These are phyloP conservation scores for Solanum appendiculatum DNA, from an alignment of 257 asterid genomes.

Conservation along the genomic window DNA sequence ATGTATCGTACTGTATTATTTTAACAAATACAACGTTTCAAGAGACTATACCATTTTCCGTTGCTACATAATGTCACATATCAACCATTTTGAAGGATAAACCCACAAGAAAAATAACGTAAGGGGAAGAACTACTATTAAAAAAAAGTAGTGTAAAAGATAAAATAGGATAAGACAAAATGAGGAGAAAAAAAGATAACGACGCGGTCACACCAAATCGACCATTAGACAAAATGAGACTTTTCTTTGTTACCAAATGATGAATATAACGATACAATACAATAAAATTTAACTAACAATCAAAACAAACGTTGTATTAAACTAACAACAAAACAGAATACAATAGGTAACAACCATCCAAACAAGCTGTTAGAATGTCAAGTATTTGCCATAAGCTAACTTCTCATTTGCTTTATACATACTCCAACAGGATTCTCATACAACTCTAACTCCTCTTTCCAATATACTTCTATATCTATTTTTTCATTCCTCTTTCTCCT, in stretches of 20 bases:
- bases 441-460: slow-evolving; percentile 2
- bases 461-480: not conserved
- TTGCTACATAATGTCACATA: not conserved
- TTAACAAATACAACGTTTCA: not conserved
- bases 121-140: not conserved
- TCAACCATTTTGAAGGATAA: not conserved
- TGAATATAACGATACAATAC: not conserved
- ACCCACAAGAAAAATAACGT: not conserved
- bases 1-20: too few relatives aligned
- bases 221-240: too few relatives aligned
- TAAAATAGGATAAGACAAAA: too few relatives aligned
- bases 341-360: not conserved
- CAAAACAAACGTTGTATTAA: too few relatives aligned
- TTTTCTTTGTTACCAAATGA: not conserved
- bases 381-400: slow-evolving; percentile 34
- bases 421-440: slow-evolving; percentile 59
- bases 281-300: too few relatives aligned
- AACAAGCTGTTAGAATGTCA: slow-evolving; percentile 5
- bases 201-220: not conserved
- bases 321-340: not conserved
- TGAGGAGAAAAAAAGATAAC: not conserved
- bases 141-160: too few relatives aligned
- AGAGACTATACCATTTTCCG: not conserved
- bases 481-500: not conserved
- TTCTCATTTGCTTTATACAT: slow-evolving; percentile 54